Evolutionary conservation across 805 yeast species (phyloP).

Genomic region (Saccharomycopsis sp.): DNA sequence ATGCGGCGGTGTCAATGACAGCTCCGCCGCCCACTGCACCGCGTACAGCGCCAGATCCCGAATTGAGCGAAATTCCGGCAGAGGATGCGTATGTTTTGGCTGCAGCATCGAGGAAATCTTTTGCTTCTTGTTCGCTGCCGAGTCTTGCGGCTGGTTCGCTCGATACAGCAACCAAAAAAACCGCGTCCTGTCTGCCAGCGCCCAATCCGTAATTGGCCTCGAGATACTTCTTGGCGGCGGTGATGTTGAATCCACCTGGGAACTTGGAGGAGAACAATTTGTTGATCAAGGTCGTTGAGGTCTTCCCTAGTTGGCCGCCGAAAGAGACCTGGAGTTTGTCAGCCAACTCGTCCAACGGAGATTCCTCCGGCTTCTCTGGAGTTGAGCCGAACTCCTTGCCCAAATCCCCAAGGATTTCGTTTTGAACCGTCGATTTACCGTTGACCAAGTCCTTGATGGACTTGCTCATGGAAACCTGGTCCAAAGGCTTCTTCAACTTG

Average conservation of each 20-base stretch:
- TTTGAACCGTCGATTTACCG: constrained; percentile 98
- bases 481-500: constrained; percentile 86
- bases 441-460: constrained; percentile 96
- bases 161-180: constrained; percentile 73
- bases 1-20: constrained; percentile 90
- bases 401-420: constrained; percentile 96
- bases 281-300: constrained; percentile 80
- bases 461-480: constrained; percentile 78
- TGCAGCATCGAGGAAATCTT: constrained; percentile 73
- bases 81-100: constrained; percentile 81
- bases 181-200: constrained; percentile 90
- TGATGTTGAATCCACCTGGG: constrained; percentile 98
- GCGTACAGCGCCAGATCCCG: constrained; percentile 41
- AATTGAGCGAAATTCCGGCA: constrained; percentile 74
- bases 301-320: constrained; percentile 87
- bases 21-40: constrained; percentile 57
- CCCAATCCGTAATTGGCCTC: constrained; percentile 91
- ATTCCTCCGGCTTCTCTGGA: constrained; percentile 98
- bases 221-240: constrained; percentile 86
- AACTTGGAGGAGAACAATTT: constrained; percentile 93
- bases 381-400: constrained; percentile 98
- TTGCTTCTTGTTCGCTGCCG: constrained; percentile 82
- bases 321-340: constrained; percentile 91
- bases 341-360: constrained; percentile 92
- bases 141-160: constrained; percentile 89